A percentile compares a stretch with the other conserved stretches of the same genome.
Evolutionary conservation across 352 stramenopile species (phyloP).

Genomic region (Pythium insidiosum): DNA sequence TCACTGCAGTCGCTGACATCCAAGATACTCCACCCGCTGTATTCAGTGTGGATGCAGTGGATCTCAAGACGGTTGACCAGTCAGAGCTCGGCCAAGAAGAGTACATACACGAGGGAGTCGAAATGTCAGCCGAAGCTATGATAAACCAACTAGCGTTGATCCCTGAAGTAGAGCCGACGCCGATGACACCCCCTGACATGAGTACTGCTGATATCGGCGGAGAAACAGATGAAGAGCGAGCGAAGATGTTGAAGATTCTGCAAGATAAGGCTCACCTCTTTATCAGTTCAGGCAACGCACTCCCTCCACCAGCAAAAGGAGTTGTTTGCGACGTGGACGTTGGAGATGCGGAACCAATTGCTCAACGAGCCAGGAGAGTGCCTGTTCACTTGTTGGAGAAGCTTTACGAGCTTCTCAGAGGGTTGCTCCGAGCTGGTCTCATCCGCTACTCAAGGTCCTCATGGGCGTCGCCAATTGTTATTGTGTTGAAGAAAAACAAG

Average conservation of each 20-base stretch:
- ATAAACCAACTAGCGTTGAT: slow-evolving; percentile 10
- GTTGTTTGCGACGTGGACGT: slow-evolving; percentile 23
- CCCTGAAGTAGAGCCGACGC: slow-evolving; percentile 8
- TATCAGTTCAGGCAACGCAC: slow-evolving; percentile 16
- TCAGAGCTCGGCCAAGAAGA: slow-evolving; percentile 1
- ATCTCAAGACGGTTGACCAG: slow-evolving; percentile 2
- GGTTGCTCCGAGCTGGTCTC: slow-evolving; percentile 9
- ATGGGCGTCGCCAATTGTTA: slow-evolving; percentile 15
- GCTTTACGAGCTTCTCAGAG: slow-evolving; percentile 16
- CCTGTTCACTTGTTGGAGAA: slow-evolving; percentile 9
- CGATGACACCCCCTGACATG: slow-evolving; percentile 2
- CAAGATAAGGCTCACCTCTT: slow-evolving; percentile 1
- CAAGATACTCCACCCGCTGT: not conserved
- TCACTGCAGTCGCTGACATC: not conserved
- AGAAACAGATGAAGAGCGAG: slow-evolving; percentile 11
- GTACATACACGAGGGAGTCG: slow-evolving; percentile 5
- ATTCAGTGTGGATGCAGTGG: slow-evolving; percentile 2
- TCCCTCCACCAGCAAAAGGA: slow-evolving; percentile 4
- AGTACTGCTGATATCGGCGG: slow-evolving; percentile 12
- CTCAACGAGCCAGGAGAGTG: slow-evolving; percentile 6
- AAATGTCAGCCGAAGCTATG: slow-evolving; percentile 8
- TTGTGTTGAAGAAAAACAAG: slow-evolving; percentile 19
- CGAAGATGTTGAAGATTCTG: slow-evolving; percentile 4
- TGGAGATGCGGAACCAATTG: slow-evolving; percentile 5
- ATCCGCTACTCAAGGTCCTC: slow-evolving; percentile 7